Conservation (phyloP, 2,329 filamentous ascomycete species). For the Achaetomium macrosporum region DNA sequence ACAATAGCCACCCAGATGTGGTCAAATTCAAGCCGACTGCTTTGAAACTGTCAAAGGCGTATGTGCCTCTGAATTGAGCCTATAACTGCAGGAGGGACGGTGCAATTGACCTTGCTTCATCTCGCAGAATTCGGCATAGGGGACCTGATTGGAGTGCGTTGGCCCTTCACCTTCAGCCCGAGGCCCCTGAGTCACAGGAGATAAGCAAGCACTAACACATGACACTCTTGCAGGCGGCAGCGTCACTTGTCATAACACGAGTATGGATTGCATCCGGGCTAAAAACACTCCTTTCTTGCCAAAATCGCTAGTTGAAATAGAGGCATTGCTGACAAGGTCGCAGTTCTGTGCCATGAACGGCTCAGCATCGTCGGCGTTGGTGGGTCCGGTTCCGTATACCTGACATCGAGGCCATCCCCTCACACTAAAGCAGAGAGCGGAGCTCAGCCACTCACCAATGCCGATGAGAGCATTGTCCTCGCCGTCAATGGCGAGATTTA, state of each 20-base stretch:
- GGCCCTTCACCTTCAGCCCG: not conserved
- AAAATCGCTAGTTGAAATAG: not conserved
- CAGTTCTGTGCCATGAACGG: conserved; percentile 94
- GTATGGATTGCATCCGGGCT: conserved; percentile 45
- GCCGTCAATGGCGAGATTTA: conserved; percentile 99
- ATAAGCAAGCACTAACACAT: conserved; percentile 23
- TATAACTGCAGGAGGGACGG: conserved; percentile 19
- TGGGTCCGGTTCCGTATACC: conserved; percentile 41
- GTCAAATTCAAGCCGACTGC: conserved; percentile 94
- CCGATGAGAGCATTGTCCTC: conserved; percentile 79
- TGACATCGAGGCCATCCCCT: conserved; percentile 19
- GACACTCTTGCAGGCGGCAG: conserved; percentile 62
- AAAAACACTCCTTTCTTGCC: not conserved
- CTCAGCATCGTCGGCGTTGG: conserved; percentile 95
- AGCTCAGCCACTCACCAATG: conserved; percentile 90
- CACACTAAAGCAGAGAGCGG: conserved; percentile 64
- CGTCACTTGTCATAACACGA: conserved; percentile 83
- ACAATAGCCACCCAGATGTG: conserved; percentile 75
- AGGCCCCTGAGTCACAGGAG: conserved; percentile 22
- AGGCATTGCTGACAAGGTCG: conserved; percentile 28
- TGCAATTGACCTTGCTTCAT: conserved; percentile 35
- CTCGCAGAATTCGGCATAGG: conserved; percentile 77
- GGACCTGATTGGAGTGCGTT: conserved; percentile 97
- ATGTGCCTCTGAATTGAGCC: conserved; percentile 40
- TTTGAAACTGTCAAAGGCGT: conserved; percentile 91